phyloP scores from a whole-genome alignment of 2,329 filamentous ascomycete genomes.

The Macrophomina phaseolina region DNA sequence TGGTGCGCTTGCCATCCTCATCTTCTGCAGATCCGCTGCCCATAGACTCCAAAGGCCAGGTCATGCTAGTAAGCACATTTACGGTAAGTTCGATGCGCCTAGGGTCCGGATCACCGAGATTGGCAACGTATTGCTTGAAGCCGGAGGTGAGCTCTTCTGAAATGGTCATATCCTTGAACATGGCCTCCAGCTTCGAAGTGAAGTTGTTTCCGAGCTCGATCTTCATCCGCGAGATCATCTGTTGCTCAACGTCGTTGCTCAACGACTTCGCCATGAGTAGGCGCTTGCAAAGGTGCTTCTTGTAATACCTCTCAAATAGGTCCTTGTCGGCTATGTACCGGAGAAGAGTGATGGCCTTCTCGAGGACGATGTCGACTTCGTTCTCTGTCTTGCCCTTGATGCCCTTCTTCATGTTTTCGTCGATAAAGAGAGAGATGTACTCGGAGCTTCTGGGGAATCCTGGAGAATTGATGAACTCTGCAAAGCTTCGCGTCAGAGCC shows the following conservation, averaged over 20 bases:
- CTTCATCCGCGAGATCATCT: constrained; percentile 97
- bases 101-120: constrained; percentile 60
- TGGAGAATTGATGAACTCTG: constrained; percentile 83
- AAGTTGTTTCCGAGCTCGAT: constrained; percentile 94
- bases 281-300: constrained; percentile 90
- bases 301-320: constrained; percentile 96
- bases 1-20: constrained; percentile 52
- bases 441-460: constrained; percentile 82
- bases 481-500: constrained; percentile 83
- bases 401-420: constrained; percentile 93
- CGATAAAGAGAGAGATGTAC: constrained; percentile 94
- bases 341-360: constrained; percentile 87
- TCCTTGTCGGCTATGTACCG: constrained; percentile 92
- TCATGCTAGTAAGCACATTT: constrained; percentile 88
- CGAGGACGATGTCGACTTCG: constrained; percentile 82
- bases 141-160: constrained; percentile 80
- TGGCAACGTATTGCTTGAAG: constrained; percentile 74
- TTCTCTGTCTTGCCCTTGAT: constrained; percentile 90
- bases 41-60: constrained; percentile 93
- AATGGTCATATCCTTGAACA: constrained; percentile 95
- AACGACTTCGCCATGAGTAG: constrained; percentile 88
- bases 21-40: constrained; percentile 59
- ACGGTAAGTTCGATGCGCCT: constrained; percentile 79
- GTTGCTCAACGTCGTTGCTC: constrained; percentile 89
- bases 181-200: constrained; percentile 89